Evolutionary conservation across 2,329 filamentous ascomycete species (phyloP), one percentile per base, ranked within the genome.

Genomic region (Diaporthe caulivora): DNA sequence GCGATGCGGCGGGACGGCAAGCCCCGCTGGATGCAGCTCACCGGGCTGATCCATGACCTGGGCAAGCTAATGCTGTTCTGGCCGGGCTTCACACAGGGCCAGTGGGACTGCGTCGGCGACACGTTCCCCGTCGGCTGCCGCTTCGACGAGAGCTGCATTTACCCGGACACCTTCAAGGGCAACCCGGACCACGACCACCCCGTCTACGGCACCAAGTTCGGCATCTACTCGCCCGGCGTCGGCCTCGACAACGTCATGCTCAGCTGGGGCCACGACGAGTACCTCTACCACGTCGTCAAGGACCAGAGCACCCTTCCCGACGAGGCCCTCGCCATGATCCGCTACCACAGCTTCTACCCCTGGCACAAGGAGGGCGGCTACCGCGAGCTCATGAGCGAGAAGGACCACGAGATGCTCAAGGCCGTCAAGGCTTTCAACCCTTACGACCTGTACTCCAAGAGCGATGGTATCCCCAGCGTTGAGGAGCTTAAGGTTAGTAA

Each of bases 71-170:
- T 95, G 76, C 94, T 92, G 86, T 94, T 95, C 85, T 93, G 93
- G 84, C 93, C 91, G 75, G 67, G 31, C 26, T 72, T 65, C 53
- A 94, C 93, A n/a, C 86, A 92, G 79, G 95, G 95, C 68, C 95
- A 97, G 84, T 98, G 95, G 95, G 95, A 97, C 80, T 95, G 97
- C 3, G 95, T 98, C 34, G 95, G 95, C 72, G 93, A 95, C 83
- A 95, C 93, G 0, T 95, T 95, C 83, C 92, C 93, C 58, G 92
- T 95, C 54, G 93, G 93, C 78, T 94, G 92, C 82, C 89, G 88
- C 75, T 95, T 94, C 80, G 92, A 94, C 80, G 85, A 92, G 74
- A 87, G 88, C 77, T 96, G 96, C 86, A 93, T 97, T 84, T 95
- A 96, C 83, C 91, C 93, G 0, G 90, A 92, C 70, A 94, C 92